These are phyloP conservation scores for Scheffersomyces quercinus DNA, from an alignment of 1,139 yeast genomes.

Conservation along the genomic window DNA sequence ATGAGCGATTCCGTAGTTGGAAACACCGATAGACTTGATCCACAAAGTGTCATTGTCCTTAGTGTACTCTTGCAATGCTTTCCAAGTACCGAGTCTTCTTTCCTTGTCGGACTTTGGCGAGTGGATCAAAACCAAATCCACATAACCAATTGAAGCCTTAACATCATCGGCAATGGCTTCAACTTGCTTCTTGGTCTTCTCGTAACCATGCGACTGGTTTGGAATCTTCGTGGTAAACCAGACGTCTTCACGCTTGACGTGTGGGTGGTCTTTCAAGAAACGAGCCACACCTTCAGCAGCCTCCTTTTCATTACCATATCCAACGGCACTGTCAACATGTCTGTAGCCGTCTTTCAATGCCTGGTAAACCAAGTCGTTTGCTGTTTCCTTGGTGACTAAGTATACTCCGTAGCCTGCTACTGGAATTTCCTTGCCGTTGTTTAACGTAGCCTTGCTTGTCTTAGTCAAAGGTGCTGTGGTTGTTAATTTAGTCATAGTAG, in stretches of 20 bases:
- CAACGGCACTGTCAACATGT: constrained; percentile 42
- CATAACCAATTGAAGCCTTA: constrained; percentile 31
- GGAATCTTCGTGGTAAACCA: constrained; percentile 37
- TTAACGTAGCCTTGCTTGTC: constrained; percentile 1
- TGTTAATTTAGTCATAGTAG: background rate
- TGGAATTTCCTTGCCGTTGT: constrained; percentile 42
- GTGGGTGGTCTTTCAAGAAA: constrained; percentile 26
- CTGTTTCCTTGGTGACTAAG: constrained; percentile 37
- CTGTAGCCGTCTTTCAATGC: constrained; percentile 47
- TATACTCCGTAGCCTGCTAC: constrained; percentile 53
- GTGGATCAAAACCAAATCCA: constrained; percentile 41
- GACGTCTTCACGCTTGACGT: constrained; percentile 37
- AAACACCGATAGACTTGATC: constrained; percentile 40
- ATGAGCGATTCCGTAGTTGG: constrained; percentile 42
- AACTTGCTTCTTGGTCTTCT: background rate
- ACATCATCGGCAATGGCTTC: constrained; percentile 11
- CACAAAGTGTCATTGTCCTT: constrained; percentile 24
- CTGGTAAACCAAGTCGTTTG: constrained; percentile 42
- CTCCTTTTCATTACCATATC: constrained; percentile 39
- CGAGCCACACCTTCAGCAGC: constrained; percentile 35
- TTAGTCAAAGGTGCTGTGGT: constrained; percentile 1
- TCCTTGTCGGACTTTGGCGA: constrained; percentile 34
- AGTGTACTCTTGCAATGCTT: constrained; percentile 43
- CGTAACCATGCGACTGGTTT: background rate
- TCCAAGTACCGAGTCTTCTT: constrained; percentile 40